Evolutionary conservation across 2,329 filamentous ascomycete species (phyloP).

Genomic region (Cordyceps javanica): DNA sequence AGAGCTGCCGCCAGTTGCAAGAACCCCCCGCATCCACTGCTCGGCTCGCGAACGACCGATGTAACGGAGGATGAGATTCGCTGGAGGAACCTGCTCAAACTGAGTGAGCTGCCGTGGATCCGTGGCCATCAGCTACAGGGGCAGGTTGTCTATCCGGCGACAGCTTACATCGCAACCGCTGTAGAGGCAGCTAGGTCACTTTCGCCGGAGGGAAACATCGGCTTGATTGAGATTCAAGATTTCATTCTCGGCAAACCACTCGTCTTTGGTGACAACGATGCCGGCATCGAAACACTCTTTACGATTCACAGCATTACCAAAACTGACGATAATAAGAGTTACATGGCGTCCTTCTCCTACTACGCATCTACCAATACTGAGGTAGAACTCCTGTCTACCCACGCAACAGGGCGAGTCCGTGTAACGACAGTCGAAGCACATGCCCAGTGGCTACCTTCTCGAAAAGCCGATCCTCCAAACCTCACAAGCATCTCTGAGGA

Average conservation of each 20-base stretch:
- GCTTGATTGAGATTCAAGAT: conserved; percentile 8
- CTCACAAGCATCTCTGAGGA: no score
- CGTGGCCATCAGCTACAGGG: conserved; percentile 50
- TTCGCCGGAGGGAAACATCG: neutral
- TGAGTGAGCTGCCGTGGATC: conserved; percentile 47
- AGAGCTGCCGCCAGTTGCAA: conserved; percentile 32
- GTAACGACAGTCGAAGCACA: no score
- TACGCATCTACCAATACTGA: neutral
- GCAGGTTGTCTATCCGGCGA: conserved; percentile 36
- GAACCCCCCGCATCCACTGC: conserved; percentile 32
- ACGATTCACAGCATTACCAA: neutral
- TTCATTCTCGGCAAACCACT: neutral
- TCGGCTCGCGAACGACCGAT: conserved; percentile 27
- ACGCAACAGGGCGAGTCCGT: no score
- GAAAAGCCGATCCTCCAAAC: no score
- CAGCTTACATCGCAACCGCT: conserved; percentile 37
- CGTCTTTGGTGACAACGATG: neutral
- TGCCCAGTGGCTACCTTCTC: no score
- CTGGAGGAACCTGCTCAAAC: conserved; percentile 41
- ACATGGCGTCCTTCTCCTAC: neutral
- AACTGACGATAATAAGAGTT: no score
- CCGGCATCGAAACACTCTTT: neutral
- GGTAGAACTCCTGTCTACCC: no score
- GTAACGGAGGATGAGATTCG: conserved; percentile 24
- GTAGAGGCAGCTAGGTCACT: conserved; percentile 31